A percentile compares a stretch with the other conserved stretches of the same genome.
Evolutionary conservation across 257 asterid species (phyloP).

Genomic region (Gardenia jasminoides): DNA sequence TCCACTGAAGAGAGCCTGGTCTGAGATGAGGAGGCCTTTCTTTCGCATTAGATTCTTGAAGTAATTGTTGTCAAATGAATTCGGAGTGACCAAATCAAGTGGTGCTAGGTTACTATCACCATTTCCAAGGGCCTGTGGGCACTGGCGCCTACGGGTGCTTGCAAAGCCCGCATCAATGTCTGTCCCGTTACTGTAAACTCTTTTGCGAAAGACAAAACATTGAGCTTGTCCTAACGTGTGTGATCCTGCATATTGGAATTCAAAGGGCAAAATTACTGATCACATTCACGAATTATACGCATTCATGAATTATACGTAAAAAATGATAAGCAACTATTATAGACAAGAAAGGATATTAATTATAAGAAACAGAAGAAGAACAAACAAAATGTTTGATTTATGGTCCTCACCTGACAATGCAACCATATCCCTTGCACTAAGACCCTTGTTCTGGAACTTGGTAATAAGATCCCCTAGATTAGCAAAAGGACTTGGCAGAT

Average conservation of each 20-base stretch:
- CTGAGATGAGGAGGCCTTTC: conserved; percentile 31
- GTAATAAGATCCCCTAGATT: conserved; percentile 8
- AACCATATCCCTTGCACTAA: conserved; percentile 33
- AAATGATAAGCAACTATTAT: neutral
- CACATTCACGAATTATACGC: too few relatives aligned
- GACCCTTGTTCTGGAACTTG: conserved; percentile 15
- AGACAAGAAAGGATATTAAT: neutral
- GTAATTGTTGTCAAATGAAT: neutral
- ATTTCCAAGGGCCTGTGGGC: conserved; percentile 18
- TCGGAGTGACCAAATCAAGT: neutral
- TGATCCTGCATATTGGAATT: conserved; percentile 23
- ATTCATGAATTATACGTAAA: too few relatives aligned
- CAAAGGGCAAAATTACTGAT: too few relatives aligned
- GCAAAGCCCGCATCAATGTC: conserved; percentile 39
- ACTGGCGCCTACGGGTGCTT: conserved; percentile 23
- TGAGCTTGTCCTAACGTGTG: conserved; percentile 38
- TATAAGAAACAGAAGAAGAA: too few relatives aligned
- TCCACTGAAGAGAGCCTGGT: conserved; percentile 30
- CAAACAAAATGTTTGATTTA: neutral
- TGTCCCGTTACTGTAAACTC: conserved; percentile 30
- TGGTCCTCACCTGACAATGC: conserved; percentile 28
- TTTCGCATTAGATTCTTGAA: conserved; percentile 21
- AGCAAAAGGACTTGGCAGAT: conserved; percentile 25
- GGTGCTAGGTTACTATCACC: conserved; percentile 31
- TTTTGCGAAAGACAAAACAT: conserved; percentile 18